Evolutionary conservation across 1,284 basidiomycete species (phyloP), one percentile per base, ranked within the genome.

Genomic region (Somion occarium): DNA sequence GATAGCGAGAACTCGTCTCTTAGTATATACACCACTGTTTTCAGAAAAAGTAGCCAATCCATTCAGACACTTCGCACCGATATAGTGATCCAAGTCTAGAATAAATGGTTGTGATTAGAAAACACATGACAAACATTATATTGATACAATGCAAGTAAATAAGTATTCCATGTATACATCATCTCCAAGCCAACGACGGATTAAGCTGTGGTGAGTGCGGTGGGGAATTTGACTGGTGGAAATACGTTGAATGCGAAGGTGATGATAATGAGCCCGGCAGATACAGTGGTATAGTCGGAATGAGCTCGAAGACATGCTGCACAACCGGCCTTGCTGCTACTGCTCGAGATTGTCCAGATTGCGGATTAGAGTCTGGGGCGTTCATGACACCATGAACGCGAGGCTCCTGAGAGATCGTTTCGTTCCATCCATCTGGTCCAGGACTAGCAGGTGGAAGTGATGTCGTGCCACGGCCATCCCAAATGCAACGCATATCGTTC

Each of bases 401-500:
- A 20, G 86, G 79, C 51, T 91, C 86, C 56, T 86, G 85, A 37
- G 75, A 74, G 61, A 82, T 75, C 44, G 70, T 59, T 55, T 75
- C 65, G 56, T 66, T 60, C 67, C 69, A 68, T 12, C 78, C 65
- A 46, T 74, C 71, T 1, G 72, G 72, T 5, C 69, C 69, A 2
- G 73, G 70, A 3, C 68, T 69, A 46, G 63, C 51, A 46, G 71
- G 56, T 20, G 69, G 61, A 53, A 71, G 61, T 50, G 71, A 70
- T 11, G 75, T 71, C 1, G 65, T 61, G 15, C 86, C 84, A 4
- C 88, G 78, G 0, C 88, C 89, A 59, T 93, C 91, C 91, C 90
- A 97, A 9, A 93, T 82, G 62, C 90, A 93, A 15, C 88, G 82
- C 19, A 97, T 75, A 60, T 97, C 88, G 52, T 76, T 78, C 22